These are phyloP conservation scores for Gracilaria domingensis DNA, from an alignment of 23 red algal genomes.

Conservation along the genomic window DNA sequence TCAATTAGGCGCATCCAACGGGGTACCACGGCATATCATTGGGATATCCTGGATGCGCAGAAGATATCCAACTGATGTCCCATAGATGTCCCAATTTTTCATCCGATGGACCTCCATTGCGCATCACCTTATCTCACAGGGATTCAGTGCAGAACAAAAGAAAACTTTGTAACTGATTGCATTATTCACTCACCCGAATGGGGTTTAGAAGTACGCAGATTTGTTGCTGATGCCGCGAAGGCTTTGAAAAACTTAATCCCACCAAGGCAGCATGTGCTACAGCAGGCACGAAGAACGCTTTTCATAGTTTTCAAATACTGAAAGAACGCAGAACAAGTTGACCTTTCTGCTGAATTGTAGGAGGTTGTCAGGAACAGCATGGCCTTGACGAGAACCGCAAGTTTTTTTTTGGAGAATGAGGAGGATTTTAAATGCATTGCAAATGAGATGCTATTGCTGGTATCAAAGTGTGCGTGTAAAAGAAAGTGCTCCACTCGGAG, in stretches of 20 bases:
- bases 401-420: background rate
- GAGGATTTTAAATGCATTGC: background rate
- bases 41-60: no score
- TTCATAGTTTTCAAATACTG: constrained; percentile 40
- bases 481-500: background rate
- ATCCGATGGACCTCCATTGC: no score
- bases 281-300: background rate
- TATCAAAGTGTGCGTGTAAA: constrained; percentile 17
- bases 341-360: constrained; percentile 23
- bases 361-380: background rate
- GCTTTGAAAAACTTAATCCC: background rate
- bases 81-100: no score
- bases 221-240: background rate
- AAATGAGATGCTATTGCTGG: constrained; percentile 4
- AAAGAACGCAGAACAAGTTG: background rate
- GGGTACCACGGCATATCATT: no score
- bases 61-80: no score
- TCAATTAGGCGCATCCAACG: no score
- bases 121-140: no score
- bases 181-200: constrained; percentile 6
- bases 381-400: background rate
- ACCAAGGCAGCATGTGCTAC: constrained; percentile 16
- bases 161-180: background rate
- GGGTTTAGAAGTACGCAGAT: constrained; percentile 10
- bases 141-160: background rate